Percentiles rank a stretch among this genome's conserved stretches.
Evolutionary conservation across 495 filamentous ascomycete species (phyloP).

Genomic region (Terfezia boudieri): DNA sequence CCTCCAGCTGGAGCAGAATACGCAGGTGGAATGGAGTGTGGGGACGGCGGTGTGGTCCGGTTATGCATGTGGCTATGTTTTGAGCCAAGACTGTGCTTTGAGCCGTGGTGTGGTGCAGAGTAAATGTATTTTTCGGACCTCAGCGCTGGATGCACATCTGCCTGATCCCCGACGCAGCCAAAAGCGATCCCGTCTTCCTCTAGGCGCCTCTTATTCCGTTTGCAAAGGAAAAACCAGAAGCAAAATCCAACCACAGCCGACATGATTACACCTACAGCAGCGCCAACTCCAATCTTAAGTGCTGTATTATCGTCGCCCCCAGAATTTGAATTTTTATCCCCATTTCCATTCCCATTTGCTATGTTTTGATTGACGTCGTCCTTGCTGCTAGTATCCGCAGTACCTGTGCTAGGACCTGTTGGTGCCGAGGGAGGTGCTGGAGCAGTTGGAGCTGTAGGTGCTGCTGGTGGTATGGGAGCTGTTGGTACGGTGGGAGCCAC

Average conservation of each 20-base stretch:
- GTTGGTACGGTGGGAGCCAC: too few species aligned
- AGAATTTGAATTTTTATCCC: too few species aligned
- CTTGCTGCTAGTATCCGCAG: too few species aligned
- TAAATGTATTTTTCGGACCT: not conserved
- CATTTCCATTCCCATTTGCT: too few species aligned
- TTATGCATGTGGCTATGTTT: not conserved
- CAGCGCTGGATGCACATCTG: not conserved
- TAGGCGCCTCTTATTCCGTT: not conserved
- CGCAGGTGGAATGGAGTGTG: not conserved
- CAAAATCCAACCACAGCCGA: not conserved
- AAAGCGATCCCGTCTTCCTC: not conserved
- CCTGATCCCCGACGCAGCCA: not conserved
- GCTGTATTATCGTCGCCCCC: not conserved
- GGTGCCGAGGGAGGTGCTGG: too few species aligned
- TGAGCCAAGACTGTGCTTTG: too few species aligned
- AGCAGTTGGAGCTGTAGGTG: too few species aligned
- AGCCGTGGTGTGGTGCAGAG: not conserved
- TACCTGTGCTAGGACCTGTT: too few species aligned
- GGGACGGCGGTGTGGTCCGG: not conserved
- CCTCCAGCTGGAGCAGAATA: not conserved
- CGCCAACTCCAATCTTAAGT: not conserved
- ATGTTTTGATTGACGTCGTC: too few species aligned
- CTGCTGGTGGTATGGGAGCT: too few species aligned
- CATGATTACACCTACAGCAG: not conserved
- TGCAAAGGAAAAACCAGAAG: not conserved